Evolutionary conservation across 306 rosid genomes (phyloP).

Genomic region (Notholithocarpus densiflorus): DNA sequence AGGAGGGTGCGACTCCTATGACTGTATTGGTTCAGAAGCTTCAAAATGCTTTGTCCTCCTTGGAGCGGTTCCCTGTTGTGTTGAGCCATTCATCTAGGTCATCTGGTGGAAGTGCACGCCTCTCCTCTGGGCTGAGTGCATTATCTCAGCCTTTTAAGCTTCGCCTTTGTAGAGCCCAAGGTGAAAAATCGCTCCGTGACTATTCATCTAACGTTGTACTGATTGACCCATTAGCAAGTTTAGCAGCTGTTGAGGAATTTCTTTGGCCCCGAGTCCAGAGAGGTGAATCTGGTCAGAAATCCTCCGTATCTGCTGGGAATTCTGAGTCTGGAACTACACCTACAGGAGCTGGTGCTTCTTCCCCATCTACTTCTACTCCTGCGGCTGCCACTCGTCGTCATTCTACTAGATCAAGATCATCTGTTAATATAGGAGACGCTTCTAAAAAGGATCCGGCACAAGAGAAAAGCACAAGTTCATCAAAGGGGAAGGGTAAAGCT

Average conservation of each 20-base stretch:
- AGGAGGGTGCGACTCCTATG: slow-evolving; percentile 56
- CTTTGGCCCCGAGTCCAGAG: slow-evolving; percentile 97
- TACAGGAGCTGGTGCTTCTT: slow-evolving; percentile 62
- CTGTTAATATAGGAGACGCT: slow-evolving; percentile 72
- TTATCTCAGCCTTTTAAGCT: slow-evolving; percentile 90
- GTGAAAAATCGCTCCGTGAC: slow-evolving; percentile 85
- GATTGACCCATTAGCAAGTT: slow-evolving; percentile 91
- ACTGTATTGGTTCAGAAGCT: slow-evolving; percentile 88
- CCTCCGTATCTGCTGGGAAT: slow-evolving; percentile 60
- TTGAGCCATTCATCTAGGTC: slow-evolving; percentile 95
- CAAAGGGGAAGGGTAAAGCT: slow-evolving; percentile 97
- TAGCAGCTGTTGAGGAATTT: slow-evolving; percentile 97
- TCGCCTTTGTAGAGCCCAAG: slow-evolving; percentile 94
- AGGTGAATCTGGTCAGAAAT: slow-evolving; percentile 77
- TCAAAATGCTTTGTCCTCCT: slow-evolving; percentile 94
- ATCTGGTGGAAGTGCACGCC: slow-evolving; percentile 83
- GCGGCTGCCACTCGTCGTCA: slow-evolving; percentile 64
- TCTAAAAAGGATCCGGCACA: slow-evolving; percentile 58
- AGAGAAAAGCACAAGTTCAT: slow-evolving; percentile 75
- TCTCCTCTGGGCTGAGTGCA: slow-evolving; percentile 92
- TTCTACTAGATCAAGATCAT: slow-evolving; percentile 82
- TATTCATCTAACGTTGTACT: slow-evolving; percentile 90
- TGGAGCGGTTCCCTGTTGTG: slow-evolving; percentile 96
- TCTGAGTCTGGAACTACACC: slow-evolving; percentile 84
- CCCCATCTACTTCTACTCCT: slow-evolving; percentile 67